Base-by-base conservation (phyloP, 371 early-diverging fungal species). In the Furculomyces boomerangus region DNA sequence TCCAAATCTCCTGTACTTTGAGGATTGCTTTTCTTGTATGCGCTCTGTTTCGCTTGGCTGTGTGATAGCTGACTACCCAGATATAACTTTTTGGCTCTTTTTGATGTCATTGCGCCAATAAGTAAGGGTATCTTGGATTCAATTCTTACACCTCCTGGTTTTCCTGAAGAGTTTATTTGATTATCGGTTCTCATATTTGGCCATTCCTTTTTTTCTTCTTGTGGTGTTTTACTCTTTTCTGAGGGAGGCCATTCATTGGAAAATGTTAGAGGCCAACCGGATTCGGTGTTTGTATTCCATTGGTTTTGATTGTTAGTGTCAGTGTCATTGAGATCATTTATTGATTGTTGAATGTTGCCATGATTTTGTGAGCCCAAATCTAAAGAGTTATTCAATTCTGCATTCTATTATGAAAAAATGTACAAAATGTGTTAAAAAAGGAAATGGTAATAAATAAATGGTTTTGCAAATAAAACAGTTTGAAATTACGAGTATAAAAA, bases 111-210 rank as follows among this genome's bases (percentile, higher is more conserved):
- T 43, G 43, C 43, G 8, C 43, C 43, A 13, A 43, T 5, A 43
- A 43, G 43, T 5, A 43, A 22, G 3, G 43, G 43, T 5, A 43
- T 43, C 22, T 43, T 43, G 7, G 43, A 43, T 43, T 43, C 43
- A 16, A 43, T 20, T 43, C 22, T 43, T 5, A 22, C n/a, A 20
- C 43, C 43, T n/a, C 22, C 43, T 20, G 22, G 22, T 20, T 43
- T 43, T 16, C 43, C 43, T 13, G 10, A 3, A 13, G 10, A 10
- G 20, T 49, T 49, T 31, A 31, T 7, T 5, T 28, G 18, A 49
- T 20, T 26, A 49, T 49, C 49, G 26, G 49, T 49, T 49, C 49
- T 28, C 49, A 49, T 49, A 20, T 49, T 49, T 26, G 49, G 49
- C 49, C 49, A 49, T 20, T 49, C 25, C 3, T 14, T 49, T n/a